A percentile compares a stretch with the other conserved stretches of the same genome.
Evolutionary conservation across 129 eudicot species (phyloP).

Genomic region (Escallonia rubra): DNA sequence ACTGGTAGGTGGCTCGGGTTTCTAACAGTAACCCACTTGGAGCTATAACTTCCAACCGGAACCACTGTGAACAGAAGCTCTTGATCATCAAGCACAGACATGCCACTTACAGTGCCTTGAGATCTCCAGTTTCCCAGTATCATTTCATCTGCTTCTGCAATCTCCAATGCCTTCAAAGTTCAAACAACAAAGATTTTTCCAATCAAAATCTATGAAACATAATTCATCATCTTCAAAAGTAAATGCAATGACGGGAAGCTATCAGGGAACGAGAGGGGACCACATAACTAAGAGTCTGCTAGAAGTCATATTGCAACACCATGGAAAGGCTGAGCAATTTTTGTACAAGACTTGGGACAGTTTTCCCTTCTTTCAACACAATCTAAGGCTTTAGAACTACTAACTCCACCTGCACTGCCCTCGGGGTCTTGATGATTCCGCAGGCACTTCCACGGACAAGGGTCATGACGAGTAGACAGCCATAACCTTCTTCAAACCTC

Average conservation of each 20-base stretch:
- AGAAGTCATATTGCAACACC: background rate
- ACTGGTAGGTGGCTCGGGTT: conserved; percentile 80
- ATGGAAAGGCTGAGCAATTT: background rate
- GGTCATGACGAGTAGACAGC: background rate
- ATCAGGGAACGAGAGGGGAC: too few relatives aligned
- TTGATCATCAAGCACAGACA: conserved; percentile 52
- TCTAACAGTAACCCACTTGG: conserved; percentile 49
- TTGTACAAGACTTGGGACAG: background rate
- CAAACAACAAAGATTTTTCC: background rate
- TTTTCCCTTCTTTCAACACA: background rate
- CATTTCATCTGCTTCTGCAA: conserved; percentile 56
- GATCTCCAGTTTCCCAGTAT: conserved; percentile 71
- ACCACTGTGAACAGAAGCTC: conserved; percentile 58
- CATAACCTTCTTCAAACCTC: background rate
- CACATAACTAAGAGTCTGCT: too few relatives aligned
- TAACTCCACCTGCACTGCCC: background rate
- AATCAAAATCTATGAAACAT: background rate
- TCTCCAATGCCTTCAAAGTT: conserved; percentile 45
- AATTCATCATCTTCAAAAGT: background rate
- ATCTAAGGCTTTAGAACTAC: background rate
- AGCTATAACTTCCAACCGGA: conserved; percentile 46
- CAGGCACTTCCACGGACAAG: too few relatives aligned
- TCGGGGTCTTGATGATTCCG: background rate
- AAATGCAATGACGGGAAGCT: background rate
- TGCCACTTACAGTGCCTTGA: conserved; percentile 45